These are phyloP conservation scores for Glycine latifolia DNA, from an alignment of 306 rosid species.

Conservation along the genomic window DNA sequence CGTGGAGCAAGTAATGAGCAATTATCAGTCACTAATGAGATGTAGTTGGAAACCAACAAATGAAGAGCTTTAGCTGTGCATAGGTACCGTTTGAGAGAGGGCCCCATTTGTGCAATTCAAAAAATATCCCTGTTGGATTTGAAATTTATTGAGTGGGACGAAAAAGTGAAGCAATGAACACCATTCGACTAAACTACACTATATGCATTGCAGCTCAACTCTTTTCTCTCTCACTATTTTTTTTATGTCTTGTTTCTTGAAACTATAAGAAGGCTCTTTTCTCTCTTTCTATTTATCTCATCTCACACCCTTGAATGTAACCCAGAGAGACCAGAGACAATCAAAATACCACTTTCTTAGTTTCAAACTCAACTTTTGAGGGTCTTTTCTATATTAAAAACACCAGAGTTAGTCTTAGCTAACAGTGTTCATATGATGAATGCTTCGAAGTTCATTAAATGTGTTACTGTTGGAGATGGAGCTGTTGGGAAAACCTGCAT, in stretches of 20 bases:
- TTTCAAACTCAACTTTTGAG: slow-evolving; percentile 39
- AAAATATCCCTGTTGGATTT: slow-evolving; percentile 59
- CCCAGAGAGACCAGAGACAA: not conserved
- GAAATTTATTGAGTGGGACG: slow-evolving; percentile 69
- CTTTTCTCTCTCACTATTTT: not conserved
- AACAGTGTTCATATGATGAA: slow-evolving; percentile 60
- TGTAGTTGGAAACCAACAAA: slow-evolving; percentile 45
- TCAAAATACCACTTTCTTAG: slow-evolving; percentile 35
- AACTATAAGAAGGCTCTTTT: slow-evolving; percentile 39
- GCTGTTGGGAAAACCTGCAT: slow-evolving; percentile 99
- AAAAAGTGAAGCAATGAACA: slow-evolving; percentile 48
- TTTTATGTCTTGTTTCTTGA: slow-evolving; percentile 50
- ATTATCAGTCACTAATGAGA: slow-evolving; percentile 8
- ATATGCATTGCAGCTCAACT: slow-evolving; percentile 10
- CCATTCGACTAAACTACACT: slow-evolving; percentile 50
- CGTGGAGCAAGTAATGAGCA: not conserved
- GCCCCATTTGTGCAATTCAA: slow-evolving; percentile 65
- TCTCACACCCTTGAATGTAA: slow-evolving; percentile 44
- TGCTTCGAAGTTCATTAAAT: slow-evolving; percentile 97
- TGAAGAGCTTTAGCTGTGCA: too few relatives aligned
- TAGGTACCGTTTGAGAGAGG: slow-evolving; percentile 47
- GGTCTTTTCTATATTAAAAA: slow-evolving; percentile 7
- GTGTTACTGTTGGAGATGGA: slow-evolving; percentile 99
- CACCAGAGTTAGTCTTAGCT: slow-evolving; percentile 10
- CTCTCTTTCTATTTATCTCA: slow-evolving; percentile 25